phyloP scores from a whole-genome alignment of 2,329 filamentous ascomycete genomes.

The Beauveria bassiana region DNA sequence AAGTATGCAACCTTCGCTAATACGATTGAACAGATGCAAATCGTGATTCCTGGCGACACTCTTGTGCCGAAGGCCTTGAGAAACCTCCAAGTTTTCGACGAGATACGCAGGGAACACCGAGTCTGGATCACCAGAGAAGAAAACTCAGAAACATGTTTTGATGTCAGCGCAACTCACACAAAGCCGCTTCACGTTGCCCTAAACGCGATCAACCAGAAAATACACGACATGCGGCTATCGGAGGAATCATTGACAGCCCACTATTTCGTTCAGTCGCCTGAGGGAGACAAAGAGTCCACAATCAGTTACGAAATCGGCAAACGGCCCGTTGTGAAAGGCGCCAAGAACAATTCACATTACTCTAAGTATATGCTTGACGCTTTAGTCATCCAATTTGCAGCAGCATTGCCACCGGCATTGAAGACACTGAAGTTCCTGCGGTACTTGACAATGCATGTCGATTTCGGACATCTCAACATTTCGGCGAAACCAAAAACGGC shows the following conservation, averaged over 20 bases:
- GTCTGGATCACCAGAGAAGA: conserved; percentile 24
- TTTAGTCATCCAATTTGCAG: conserved; percentile 13
- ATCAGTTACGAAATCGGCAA: conserved; percentile 19
- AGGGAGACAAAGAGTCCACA: conserved; percentile 8
- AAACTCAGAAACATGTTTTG: conserved; percentile 14
- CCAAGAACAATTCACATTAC: background rate
- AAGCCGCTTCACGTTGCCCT: conserved; percentile 21
- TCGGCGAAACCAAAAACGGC: conserved; percentile 19
- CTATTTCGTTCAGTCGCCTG: conserved; percentile 22
- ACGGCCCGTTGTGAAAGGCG: conserved; percentile 17
- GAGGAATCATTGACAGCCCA: conserved; percentile 18
- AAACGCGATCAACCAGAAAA: conserved; percentile 21
- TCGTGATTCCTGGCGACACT: conserved; percentile 23
- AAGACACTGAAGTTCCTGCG: conserved; percentile 20
- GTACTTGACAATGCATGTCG: conserved; percentile 24
- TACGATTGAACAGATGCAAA: conserved; percentile 13
- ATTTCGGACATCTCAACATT: conserved; percentile 25
- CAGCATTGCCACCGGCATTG: conserved; percentile 16
- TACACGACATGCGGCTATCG: conserved; percentile 25
- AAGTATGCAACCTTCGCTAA: background rate
- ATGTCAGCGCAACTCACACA: conserved; percentile 19
- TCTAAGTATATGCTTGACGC: background rate
- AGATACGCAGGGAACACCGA: conserved; percentile 20
- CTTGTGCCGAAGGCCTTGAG: conserved; percentile 21
- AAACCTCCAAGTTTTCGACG: conserved; percentile 18